These are phyloP conservation scores for Raphanus raphanistrum DNA, from an alignment of 345 rosid genomes.

Conservation along the genomic window DNA sequence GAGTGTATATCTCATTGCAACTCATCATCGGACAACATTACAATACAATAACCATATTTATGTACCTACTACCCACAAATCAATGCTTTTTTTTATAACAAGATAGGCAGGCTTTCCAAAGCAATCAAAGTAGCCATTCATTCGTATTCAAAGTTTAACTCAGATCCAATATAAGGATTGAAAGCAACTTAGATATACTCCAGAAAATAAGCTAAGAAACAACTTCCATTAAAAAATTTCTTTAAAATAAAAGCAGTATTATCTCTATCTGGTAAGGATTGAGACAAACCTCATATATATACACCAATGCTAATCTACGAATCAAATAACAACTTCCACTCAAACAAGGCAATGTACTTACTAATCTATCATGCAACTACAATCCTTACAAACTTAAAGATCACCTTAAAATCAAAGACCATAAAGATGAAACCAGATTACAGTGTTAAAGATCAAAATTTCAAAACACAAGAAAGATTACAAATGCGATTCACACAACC, in stretches of 20 bases:
- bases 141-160: neutral
- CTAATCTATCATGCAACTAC: neutral
- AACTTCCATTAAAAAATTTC: neutral
- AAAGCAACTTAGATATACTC: neutral
- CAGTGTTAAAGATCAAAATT: neutral
- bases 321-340: neutral
- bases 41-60: neutral
- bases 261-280: no score
- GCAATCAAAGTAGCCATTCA: no score
- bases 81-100: neutral
- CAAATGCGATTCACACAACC: neutral
- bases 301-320: neutral
- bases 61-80: neutral
- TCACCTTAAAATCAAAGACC: neutral
- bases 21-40: slow-evolving; percentile 34
- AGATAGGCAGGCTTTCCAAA: no score
- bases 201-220: no score
- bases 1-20: slow-evolving; percentile 24
- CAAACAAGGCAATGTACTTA: neutral
- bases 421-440: neutral
- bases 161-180: neutral
- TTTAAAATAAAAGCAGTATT: no score
- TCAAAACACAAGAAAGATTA: neutral
- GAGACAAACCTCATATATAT: no score
- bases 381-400: neutral